Conservation (phyloP, 768 basidiomycete species). For the Neoboletus subvelutipes region DNA sequence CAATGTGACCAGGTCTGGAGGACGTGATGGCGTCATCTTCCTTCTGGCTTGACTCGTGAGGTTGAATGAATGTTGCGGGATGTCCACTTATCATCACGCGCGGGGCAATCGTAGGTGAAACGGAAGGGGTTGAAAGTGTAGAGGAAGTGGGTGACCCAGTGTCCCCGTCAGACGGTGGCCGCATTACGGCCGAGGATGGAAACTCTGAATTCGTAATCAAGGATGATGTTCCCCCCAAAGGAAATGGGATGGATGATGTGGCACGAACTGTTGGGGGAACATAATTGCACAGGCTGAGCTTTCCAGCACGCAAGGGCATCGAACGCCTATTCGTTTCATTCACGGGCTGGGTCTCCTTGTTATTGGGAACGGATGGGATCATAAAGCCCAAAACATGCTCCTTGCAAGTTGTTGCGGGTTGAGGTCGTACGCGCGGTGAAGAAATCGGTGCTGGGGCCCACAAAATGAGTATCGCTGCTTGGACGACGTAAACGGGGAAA, state of each 20-base stretch:
- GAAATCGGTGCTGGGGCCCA: slow-evolving; percentile 8
- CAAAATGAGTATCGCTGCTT: not conserved
- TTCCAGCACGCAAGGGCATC: slow-evolving; percentile 14
- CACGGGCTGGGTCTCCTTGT: not conserved
- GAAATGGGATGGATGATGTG: slow-evolving; percentile 1
- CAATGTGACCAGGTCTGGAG: slow-evolving; percentile 3
- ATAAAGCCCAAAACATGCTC: slow-evolving; percentile 14
- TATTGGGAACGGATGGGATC: not conserved
- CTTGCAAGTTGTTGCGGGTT: slow-evolving; percentile 3
- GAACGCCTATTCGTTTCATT: not conserved
- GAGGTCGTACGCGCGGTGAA: not conserved
- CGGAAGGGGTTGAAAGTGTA: slow-evolving; percentile 25
- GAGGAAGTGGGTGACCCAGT: slow-evolving; percentile 26
- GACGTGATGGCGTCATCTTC: not conserved
- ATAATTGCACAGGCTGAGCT: slow-evolving; percentile 35
- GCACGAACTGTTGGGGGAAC: slow-evolving; percentile 25
- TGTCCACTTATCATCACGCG: slow-evolving; percentile 29
- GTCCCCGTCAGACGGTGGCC: slow-evolving; percentile 11
- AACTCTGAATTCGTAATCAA: not conserved
- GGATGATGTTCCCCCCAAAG: not conserved
- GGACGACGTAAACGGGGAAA: not conserved
- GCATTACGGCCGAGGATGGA: not conserved
- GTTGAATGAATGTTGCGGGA: slow-evolving; percentile 14
- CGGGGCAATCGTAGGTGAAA: slow-evolving; percentile 22
- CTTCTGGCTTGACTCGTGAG: not conserved